phyloP scores from a whole-genome alignment of 352 stramenopile species.

The Phytophthora aleatoria region DNA sequence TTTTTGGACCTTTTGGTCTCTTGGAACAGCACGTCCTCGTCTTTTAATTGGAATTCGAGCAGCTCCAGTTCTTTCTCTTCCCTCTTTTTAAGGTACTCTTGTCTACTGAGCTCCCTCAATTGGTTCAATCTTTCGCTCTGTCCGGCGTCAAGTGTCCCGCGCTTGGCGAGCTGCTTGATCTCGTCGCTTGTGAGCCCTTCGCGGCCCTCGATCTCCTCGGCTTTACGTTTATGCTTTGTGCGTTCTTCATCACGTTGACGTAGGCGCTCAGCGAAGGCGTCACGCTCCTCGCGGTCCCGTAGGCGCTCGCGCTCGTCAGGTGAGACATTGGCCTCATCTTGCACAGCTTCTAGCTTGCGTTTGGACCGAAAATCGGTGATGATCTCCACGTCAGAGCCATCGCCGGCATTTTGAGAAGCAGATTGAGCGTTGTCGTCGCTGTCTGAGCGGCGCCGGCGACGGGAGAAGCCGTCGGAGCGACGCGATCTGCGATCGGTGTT shows the following conservation, averaged over 20 bases:
- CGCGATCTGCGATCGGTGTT: slow-evolving; percentile 9
- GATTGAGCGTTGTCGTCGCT: slow-evolving; percentile 13
- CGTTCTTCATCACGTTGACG: slow-evolving; percentile 77
- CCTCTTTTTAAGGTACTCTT: slow-evolving; percentile 97
- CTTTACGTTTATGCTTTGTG: slow-evolving; percentile 66
- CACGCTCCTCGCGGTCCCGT: slow-evolving; percentile 69
- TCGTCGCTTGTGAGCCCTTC: slow-evolving; percentile 71
- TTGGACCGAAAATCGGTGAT: slow-evolving; percentile 55
- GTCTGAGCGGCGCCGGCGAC: slow-evolving; percentile 30
- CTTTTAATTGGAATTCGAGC: slow-evolving; percentile 85
- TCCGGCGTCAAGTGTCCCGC: slow-evolving; percentile 63
- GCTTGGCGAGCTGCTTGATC: slow-evolving; percentile 82
- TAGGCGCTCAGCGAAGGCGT: slow-evolving; percentile 84
- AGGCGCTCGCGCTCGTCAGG: slow-evolving; percentile 58
- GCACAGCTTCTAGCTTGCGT: slow-evolving; percentile 30
- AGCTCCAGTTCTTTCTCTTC: slow-evolving; percentile 97
- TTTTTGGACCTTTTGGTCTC: slow-evolving; percentile 59
- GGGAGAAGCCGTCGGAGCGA: slow-evolving; percentile 44
- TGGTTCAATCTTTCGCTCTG: slow-evolving; percentile 66
- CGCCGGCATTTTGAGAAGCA: slow-evolving; percentile 6
- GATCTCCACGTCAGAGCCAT: slow-evolving; percentile 37
- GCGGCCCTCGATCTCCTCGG: slow-evolving; percentile 35
- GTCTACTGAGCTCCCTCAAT: slow-evolving; percentile 92
- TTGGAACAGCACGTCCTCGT: slow-evolving; percentile 86
- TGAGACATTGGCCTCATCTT: slow-evolving; percentile 28